Evolutionary conservation across 495 filamentous ascomycete species (phyloP).

Genomic region (Penicillium daleae): DNA sequence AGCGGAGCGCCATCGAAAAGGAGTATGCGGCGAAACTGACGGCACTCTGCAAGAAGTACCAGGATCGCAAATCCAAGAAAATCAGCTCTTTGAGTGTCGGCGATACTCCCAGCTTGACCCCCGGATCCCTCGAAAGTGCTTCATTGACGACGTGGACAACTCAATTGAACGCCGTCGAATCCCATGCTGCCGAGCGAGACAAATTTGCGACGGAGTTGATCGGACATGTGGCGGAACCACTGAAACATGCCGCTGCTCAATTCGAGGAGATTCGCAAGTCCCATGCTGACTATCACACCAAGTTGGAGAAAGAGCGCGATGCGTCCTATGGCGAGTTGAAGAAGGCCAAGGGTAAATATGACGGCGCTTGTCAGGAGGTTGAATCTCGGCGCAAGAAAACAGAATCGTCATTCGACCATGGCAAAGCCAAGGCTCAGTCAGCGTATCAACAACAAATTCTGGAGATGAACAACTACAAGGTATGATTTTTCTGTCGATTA

Average conservation of each 20-base stretch:
- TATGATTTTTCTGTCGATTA: constrained; percentile 21
- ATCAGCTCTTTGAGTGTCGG: constrained; percentile 88
- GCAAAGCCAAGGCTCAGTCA: constrained; percentile 80
- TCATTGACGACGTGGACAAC: constrained; percentile 96
- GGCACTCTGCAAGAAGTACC: constrained; percentile 89
- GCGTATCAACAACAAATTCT: constrained; percentile 86
- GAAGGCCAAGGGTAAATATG: constrained; percentile 92
- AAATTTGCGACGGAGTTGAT: constrained; percentile 75
- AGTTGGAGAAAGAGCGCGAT: constrained; percentile 88
- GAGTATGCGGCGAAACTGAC: constrained; percentile 90
- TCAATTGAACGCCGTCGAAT: constrained; percentile 85
- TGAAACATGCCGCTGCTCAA: constrained; percentile 68
- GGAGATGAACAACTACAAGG: constrained; percentile 97
- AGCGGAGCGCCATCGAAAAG: constrained; percentile 91
- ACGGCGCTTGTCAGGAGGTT: constrained; percentile 89
- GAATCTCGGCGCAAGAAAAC: constrained; percentile 93
- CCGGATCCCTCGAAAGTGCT: constrained; percentile 92
- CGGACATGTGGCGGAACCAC: constrained; percentile 77
- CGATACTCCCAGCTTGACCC: constrained; percentile 89
- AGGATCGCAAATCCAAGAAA: constrained; percentile 94
- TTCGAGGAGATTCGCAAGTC: constrained; percentile 95
- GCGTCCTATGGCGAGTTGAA: constrained; percentile 79
- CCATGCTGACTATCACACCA: constrained; percentile 84
- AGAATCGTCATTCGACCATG: constrained; percentile 84
- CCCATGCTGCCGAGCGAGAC: constrained; percentile 88